Evolutionary conservation across 345 rosid genomes (phyloP).

Genomic region (Salix koriyanagi): DNA sequence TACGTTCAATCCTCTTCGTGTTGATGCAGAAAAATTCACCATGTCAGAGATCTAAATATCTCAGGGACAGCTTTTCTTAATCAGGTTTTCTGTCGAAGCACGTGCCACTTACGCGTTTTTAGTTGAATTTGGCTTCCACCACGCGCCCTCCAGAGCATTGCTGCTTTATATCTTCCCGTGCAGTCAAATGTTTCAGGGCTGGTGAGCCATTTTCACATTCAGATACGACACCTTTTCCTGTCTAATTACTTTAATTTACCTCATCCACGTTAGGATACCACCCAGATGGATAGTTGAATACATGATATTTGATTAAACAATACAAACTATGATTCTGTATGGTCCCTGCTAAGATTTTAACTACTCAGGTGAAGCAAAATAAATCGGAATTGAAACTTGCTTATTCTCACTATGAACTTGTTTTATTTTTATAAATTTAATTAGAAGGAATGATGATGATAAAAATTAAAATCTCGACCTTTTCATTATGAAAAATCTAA

Average conservation of each 20-base stretch:
- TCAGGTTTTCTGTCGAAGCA: constrained; percentile 6
- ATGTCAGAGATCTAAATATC: neutral
- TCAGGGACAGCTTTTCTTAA: neutral
- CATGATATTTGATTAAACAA: too few relatives aligned
- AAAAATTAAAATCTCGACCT: too few relatives aligned
- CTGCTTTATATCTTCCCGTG: constrained; percentile 3
- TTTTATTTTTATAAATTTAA: too few relatives aligned
- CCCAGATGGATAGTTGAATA: neutral
- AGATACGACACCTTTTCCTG: neutral
- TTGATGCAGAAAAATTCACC: neutral
- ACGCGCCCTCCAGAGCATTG: neutral
- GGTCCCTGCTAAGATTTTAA: too few relatives aligned
- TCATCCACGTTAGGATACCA: neutral
- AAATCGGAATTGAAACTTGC: too few relatives aligned
- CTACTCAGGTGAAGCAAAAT: too few relatives aligned
- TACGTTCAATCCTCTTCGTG: neutral
- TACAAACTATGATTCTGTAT: too few relatives aligned
- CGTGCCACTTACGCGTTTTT: constrained; percentile 21
- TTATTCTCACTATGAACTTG: too few relatives aligned
- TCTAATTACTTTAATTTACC: too few relatives aligned
- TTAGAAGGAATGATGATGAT: too few relatives aligned
- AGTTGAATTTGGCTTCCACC: constrained; percentile 5
- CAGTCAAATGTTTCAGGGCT: neutral
- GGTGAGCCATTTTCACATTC: neutral
- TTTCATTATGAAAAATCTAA: too few relatives aligned